These are phyloP conservation scores for Fusarium caatingaense DNA, from an alignment of 2,329 filamentous ascomycete species.

Conservation along the genomic window DNA sequence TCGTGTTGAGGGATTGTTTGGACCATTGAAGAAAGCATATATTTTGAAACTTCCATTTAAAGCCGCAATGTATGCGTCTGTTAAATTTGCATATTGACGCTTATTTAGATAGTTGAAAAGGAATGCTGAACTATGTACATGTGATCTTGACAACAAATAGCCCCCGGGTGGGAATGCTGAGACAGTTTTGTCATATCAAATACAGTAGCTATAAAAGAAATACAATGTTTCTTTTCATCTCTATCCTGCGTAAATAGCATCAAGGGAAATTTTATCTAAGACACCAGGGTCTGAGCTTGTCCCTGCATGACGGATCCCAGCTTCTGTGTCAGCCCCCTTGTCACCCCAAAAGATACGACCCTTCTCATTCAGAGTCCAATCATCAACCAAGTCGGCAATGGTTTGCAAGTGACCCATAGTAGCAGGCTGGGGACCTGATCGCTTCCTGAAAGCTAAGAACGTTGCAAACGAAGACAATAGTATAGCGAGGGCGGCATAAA, in stretches of 20 bases:
- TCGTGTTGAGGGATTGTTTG: no score
- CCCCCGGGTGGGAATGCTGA: no score
- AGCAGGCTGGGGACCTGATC: not conserved
- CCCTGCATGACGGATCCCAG: not conserved
- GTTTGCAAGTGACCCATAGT: not conserved
- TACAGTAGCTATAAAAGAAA: fast-evolving
- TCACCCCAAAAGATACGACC: not conserved
- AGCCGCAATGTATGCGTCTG: no score
- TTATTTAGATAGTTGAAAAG: no score
- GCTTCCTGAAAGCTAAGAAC: not conserved
- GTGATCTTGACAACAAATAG: no score
- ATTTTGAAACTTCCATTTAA: no score
- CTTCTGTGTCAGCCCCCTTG: not conserved
- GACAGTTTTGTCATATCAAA: no score
- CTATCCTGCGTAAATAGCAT: not conserved
- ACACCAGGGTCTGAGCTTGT: not conserved
- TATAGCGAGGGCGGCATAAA: not conserved
- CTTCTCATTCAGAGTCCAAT: not conserved
- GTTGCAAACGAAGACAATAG: not conserved
- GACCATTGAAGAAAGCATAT: no score
- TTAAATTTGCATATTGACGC: no score
- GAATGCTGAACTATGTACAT: no score
- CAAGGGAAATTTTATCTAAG: not conserved
- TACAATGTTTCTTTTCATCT: no score
- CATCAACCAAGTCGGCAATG: not conserved